Evolutionary conservation across 768 basidiomycete species (phyloP).

Genomic region (Daedaleopsis nitida): DNA sequence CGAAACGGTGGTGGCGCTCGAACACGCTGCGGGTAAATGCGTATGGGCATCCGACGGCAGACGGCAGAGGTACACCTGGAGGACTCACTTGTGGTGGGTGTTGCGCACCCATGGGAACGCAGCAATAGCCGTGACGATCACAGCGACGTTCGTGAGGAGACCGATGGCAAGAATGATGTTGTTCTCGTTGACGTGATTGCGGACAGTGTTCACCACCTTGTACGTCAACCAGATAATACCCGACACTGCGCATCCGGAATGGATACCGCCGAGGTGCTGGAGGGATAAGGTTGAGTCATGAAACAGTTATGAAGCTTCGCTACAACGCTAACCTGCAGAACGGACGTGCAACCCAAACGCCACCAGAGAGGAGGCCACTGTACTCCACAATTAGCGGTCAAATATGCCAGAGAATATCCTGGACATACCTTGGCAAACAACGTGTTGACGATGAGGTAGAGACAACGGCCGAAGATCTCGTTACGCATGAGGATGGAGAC

Average conservation of each 20-base stretch:
- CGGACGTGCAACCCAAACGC: conserved; percentile 72
- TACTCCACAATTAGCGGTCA: conserved; percentile 2
- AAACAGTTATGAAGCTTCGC: conserved; percentile 6
- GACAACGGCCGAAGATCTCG: conserved; percentile 76
- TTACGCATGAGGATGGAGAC: conserved; percentile 77
- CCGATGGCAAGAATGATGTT: conserved; percentile 63
- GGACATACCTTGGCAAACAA: conserved; percentile 68
- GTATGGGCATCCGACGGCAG: conserved; percentile 1
- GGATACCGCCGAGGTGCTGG: conserved; percentile 76
- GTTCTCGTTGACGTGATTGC: conserved; percentile 48
- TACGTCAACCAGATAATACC: conserved; percentile 71
- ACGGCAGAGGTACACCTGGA: neutral
- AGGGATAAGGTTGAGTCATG: neutral
- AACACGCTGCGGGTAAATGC: conserved; percentile 54
- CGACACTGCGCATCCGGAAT: conserved; percentile 73
- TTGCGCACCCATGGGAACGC: conserved; percentile 83
- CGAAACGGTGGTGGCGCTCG: conserved; percentile 78
- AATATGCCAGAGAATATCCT: neutral
- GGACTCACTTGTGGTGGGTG: conserved; percentile 73
- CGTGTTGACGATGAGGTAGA: conserved; percentile 73
- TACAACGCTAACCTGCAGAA: conserved; percentile 50
- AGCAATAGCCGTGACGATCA: conserved; percentile 60
- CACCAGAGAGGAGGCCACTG: conserved; percentile 77
- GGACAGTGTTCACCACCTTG: conserved; percentile 60
- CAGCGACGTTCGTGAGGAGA: conserved; percentile 54